Conservation (phyloP, 192 early-diverging fungal genomes). For the Backusella tarrabulga region DNA sequence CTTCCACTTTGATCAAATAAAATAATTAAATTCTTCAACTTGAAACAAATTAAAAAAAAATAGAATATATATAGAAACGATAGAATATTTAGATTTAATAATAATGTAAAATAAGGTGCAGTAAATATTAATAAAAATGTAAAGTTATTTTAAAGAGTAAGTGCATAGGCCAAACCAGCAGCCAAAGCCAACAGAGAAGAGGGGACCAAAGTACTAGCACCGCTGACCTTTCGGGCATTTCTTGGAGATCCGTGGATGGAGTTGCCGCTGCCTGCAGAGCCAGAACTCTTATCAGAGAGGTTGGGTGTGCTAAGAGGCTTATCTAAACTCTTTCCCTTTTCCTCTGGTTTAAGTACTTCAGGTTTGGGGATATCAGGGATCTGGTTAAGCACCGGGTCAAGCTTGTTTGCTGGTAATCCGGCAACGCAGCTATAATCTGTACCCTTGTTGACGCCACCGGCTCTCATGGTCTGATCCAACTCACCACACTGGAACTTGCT, state of each 20-base stretch:
- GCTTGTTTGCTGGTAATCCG: not conserved
- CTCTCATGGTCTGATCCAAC: constrained; percentile 12
- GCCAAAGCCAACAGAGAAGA: not conserved
- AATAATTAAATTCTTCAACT: not conserved
- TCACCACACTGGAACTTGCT: constrained; percentile 46
- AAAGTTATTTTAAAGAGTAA: not conserved
- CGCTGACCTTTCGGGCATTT: not conserved
- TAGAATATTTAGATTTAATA: not conserved
- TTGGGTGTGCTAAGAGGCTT: not conserved
- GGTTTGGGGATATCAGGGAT: not conserved
- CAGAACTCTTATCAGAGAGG: not conserved
- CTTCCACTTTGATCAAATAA: too few relatives aligned
- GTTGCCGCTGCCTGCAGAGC: not conserved
- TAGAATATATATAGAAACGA: not conserved
- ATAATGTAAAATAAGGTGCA: not conserved
- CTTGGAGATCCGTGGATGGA: not conserved
- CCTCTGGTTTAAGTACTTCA: not conserved
- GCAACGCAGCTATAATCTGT: constrained; percentile 18
- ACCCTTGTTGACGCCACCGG: constrained; percentile 23
- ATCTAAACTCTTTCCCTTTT: not conserved
- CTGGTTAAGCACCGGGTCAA: constrained; percentile 20
- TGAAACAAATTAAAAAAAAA: not conserved
- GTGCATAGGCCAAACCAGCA: not conserved
- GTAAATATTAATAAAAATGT: not conserved
- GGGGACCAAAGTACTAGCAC: not conserved